Base-by-base conservation (phyloP, 176 grass and related monocot genomes). In the Oryza brachyantha region DNA sequence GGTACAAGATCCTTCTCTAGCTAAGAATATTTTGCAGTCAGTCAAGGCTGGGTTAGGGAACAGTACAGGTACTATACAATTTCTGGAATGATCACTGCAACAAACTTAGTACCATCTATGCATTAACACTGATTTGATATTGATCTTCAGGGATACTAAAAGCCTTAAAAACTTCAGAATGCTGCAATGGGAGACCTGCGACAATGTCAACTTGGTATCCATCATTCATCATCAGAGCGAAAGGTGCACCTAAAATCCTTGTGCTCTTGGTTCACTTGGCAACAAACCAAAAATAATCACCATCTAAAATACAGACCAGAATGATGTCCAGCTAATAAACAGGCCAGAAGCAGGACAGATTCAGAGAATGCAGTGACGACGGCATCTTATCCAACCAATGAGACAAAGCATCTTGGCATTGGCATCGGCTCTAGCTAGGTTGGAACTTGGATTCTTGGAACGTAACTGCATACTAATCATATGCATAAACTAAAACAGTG, bases 201-300 rank as follows among this genome's bases (percentile, higher is more conserved):
- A 52, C 31, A 61, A 62, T 10, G 24, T 10, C 14, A 71, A 42
- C 10, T 46, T 48, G 37, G 26, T 36, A 55, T 31, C 39, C 24
- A 79, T 16, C 7, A 25, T 62, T 34, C 34, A 79, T 32, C 32
- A 74, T 41, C 36, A 55, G 63, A 58, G 0, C 35, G 9, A 84
- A 41, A 84, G 76, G 17, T 75, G 13, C 46, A 81, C 11, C 81
- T 80, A 81, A 35, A 35, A 46, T 9, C 1, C 27, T 64, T 41
- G 0, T 26, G 26, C 5, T 68, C 29, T 26, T 43, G 29, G 35
- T 45, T 36, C 48, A 45, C 8, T 7, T 5, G 0, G 64, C 7
- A 83, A 80, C 10, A 45, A 3, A 61, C 32, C 11, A 22, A 41
- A 41, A 22, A 41, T 32, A 32, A 32, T 32, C 31, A 32, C 31